Evolutionary conservation across 345 rosid species (phyloP).

Genomic region (Eucalyptus polyanthemos): DNA sequence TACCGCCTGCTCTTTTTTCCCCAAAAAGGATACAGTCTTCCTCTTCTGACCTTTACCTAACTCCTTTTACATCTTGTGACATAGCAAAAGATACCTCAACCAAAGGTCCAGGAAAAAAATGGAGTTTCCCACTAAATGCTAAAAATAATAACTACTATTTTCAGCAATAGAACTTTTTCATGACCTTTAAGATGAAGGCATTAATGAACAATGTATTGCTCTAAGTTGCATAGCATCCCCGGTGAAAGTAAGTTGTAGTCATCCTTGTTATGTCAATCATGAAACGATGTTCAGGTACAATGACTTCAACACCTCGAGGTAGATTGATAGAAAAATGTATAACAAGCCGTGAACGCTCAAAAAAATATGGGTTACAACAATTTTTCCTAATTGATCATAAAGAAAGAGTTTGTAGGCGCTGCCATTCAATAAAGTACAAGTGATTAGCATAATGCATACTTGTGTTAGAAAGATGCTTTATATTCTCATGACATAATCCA

Average conservation of each 20-base stretch:
- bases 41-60: no score
- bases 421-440: not conserved
- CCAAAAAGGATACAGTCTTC: no score
- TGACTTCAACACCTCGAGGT: accelerated
- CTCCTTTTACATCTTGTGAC: no score
- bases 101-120: no score
- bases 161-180: not conserved
- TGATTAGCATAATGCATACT: not conserved
- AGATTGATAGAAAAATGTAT: accelerated
- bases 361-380: accelerated
- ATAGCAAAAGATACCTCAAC: no score
- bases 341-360: accelerated
- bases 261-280: no score
- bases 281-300: accelerated
- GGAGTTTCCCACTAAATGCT: not conserved
- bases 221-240: not conserved
- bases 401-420: no score
- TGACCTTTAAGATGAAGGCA: not conserved
- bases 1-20: no score
- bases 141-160: no score
- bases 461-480: no score
- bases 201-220: not conserved
- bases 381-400: no score
- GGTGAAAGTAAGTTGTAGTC: not conserved
- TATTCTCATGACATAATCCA: no score